Conservation (phyloP, 106 monocot species). For the Dioscorea dumetorum region DNA sequence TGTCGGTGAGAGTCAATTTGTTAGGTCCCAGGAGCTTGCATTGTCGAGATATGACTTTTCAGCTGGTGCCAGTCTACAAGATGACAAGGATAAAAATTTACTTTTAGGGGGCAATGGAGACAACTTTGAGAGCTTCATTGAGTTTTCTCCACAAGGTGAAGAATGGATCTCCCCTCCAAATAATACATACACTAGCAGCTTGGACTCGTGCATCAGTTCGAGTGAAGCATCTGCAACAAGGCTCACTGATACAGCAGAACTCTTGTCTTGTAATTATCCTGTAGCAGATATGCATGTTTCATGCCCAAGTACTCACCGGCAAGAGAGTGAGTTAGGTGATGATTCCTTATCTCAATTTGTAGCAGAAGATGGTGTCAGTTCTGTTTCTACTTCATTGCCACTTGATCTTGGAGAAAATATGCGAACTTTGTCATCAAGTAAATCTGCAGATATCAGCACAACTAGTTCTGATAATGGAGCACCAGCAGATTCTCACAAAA, state of each 20-base stretch:
- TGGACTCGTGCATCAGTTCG: constrained; percentile 29
- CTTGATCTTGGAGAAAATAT: constrained; percentile 9
- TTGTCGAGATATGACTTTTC: constrained; percentile 44
- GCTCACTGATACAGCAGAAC: constrained; percentile 17
- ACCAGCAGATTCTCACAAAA: constrained; percentile 10
- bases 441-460: constrained; percentile 1
- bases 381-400: constrained; percentile 7
- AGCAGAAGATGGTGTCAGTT: constrained; percentile 7
- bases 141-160: constrained; percentile 41
- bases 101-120: constrained; percentile 11
- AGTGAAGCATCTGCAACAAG: constrained; percentile 26
- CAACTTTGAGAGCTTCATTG: constrained; percentile 14
- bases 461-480: constrained; percentile 7
- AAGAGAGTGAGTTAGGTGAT: constrained; percentile 10
- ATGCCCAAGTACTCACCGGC: neutral
- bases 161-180: constrained; percentile 91
- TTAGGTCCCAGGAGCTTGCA: constrained; percentile 54
- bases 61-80: constrained; percentile 25
- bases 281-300: constrained; percentile 10
- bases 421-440: constrained; percentile 19
- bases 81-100: constrained; percentile 24
- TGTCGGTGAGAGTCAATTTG: constrained; percentile 67
- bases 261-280: neutral
- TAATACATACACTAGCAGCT: constrained; percentile 60
- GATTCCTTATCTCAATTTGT: constrained; percentile 7